Percentiles rank a stretch among this genome's conserved stretches.
These are phyloP conservation scores for Arachis stenosperma DNA, from an alignment of 306 rosid genomes.

Conservation along the genomic window DNA sequence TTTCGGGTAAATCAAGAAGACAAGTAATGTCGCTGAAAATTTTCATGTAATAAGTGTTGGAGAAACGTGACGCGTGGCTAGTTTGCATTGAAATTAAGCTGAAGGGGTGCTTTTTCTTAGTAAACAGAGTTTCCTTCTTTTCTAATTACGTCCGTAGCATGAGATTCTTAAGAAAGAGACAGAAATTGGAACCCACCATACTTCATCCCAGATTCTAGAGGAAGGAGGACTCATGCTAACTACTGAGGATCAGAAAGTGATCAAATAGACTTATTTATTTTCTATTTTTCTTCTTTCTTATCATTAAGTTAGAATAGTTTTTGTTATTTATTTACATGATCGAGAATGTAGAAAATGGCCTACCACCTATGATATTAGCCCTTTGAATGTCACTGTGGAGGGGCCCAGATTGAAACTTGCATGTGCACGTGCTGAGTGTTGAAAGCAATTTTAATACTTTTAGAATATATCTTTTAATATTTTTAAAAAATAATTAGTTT, in stretches of 20 bases:
- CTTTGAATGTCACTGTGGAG: not conserved
- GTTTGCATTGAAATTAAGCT: not conserved
- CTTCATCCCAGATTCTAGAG: not conserved
- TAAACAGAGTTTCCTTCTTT: constrained; percentile 22
- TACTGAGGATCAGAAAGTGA: not conserved
- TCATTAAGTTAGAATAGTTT: no score
- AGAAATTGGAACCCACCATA: constrained; percentile 7
- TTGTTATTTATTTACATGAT: not conserved
- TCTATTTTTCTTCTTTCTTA: not conserved
- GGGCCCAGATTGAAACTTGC: constrained; percentile 11
- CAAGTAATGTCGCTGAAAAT: constrained; percentile 11
- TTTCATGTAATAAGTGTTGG: constrained; percentile 15
- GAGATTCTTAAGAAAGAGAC: constrained; percentile 30
- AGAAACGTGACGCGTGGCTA: constrained; percentile 44
- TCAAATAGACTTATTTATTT: not conserved
- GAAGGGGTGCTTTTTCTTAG: constrained; percentile 1
- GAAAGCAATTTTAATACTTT: no score
- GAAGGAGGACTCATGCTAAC: not conserved
- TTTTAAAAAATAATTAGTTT: no score
- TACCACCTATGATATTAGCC: not conserved
- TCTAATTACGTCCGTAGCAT: not conserved
- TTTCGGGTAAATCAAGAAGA: constrained; percentile 13
- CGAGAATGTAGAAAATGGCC: not conserved
- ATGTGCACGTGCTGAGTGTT: constrained; percentile 29
- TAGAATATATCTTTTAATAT: no score